phyloP scores from a whole-genome alignment of 371 early-diverging fungal genomes.

The Mortierella sp. region DNA sequence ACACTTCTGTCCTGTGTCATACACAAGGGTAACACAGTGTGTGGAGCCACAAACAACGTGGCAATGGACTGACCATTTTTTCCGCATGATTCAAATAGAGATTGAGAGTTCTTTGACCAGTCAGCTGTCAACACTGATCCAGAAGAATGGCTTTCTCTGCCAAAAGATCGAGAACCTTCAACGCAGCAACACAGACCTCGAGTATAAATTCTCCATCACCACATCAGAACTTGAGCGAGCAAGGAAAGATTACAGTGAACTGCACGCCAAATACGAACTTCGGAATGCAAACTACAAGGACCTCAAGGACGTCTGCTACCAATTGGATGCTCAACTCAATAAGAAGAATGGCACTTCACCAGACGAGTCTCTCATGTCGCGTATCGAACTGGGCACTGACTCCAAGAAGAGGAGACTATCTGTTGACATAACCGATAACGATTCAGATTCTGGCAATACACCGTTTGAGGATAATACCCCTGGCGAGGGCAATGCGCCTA shows the following conservation, averaged over 20 bases:
- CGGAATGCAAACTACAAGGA: constrained; percentile 50
- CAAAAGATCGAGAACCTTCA: constrained; percentile 56
- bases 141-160: constrained; percentile 55
- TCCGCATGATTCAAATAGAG: constrained; percentile 14
- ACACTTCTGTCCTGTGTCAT: constrained; percentile 5
- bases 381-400: constrained; percentile 31
- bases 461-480: constrained; percentile 23
- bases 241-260: constrained; percentile 42
- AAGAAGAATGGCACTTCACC: constrained; percentile 39
- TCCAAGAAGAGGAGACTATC: constrained; percentile 49
- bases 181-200: constrained; percentile 49
- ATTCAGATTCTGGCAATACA: constrained; percentile 27
- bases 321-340: constrained; percentile 53
- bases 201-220: constrained; percentile 54
- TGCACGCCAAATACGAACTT: constrained; percentile 54
- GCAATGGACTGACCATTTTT: neutral
- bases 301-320: constrained; percentile 54
- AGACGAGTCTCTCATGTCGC: constrained; percentile 44
- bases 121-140: constrained; percentile 49
- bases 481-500: neutral
- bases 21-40: neutral
- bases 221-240: constrained; percentile 50
- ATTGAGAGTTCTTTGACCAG: constrained; percentile 49
- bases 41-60: constrained; percentile 13
- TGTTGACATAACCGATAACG: constrained; percentile 33